Evolutionary conservation across 2,329 filamentous ascomycete species (phyloP), one percentile per base, ranked within the genome.

Genomic region (Myriosclerotinia scirpicola): DNA sequence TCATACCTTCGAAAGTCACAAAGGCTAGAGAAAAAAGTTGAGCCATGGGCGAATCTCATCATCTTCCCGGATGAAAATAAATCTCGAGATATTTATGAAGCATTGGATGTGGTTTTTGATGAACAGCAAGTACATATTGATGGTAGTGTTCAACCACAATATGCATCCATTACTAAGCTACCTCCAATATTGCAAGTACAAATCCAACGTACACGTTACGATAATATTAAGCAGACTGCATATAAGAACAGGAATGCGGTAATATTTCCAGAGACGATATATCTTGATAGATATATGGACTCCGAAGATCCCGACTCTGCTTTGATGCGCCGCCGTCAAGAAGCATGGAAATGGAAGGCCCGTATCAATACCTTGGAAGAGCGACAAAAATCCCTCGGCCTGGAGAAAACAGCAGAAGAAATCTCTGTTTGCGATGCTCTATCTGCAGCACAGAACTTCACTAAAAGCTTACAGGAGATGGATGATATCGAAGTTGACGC

Each of bases 101-200:
- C 93, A 2, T 85, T 99, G 3, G 92, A 96, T 72, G 88, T 89
- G 50, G 90, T 91, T 64, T 97, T 97, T 75, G 92, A 96, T 73
- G 85, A 89, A 56, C 89, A 95, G 72, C 85, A 88, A 38, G 85
- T 94, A 40, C 87, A 88, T 42, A 84, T 90, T 34, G 86, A 86
- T 67, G 85, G 85, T n/a, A 75, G 80, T 74, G 73, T 85, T 75
- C 79, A 86, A 67, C 79, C 83, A 77, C 82, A 85, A 67, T 94
- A 89, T 76, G 87, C 87, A 8, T 89, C 90, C 1, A 91, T 96
- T 69, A 86, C 85, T 69, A 83, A 83, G n/a, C 81, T 93, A 14
- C 93, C 95, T 0, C 93, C 93, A 0, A 86, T 99, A 42, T 81
- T 98, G 22, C 93, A 97, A 73, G 87, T 99, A 54, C 90, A 93